Evolutionary conservation across 441 rosid genomes (phyloP).

Genomic region (Bocquillonia castaneifolia): DNA sequence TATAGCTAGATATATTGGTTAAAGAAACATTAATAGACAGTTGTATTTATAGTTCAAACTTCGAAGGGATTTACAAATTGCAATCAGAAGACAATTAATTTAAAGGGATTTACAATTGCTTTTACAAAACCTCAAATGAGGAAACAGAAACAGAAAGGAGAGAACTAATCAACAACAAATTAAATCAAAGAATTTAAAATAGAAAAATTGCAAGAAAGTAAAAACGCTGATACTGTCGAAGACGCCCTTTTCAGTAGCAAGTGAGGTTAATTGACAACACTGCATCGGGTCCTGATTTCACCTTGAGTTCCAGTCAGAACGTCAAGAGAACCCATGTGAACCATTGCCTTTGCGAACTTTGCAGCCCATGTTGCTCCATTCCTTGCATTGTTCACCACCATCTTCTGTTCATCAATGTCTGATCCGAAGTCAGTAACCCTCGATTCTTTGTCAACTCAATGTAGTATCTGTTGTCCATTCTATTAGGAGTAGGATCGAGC

Average conservation of each 20-base stretch:
- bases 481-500: constrained; percentile 5
- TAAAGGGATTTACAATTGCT: no score
- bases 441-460: not conserved
- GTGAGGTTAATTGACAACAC: not conserved
- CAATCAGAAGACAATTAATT: no score
- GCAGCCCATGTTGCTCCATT: not conserved
- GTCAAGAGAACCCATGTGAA: constrained; percentile 4
- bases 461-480: not conserved
- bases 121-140: no score
- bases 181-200: no score
- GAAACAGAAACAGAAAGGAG: no score
- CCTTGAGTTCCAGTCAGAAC: constrained; percentile 2
- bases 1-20: no score
- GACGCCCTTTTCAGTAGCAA: not conserved
- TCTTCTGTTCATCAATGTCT: not conserved
- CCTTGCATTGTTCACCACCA: constrained; percentile 7
- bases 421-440: not conserved
- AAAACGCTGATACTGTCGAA: not conserved
- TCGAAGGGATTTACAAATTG: no score
- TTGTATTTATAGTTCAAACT: no score
- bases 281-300: not conserved
- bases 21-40: no score
- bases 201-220: not conserved
- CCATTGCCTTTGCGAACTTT: constrained; percentile 12
- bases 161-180: no score